A percentile compares a stretch with the other conserved stretches of the same genome.
phyloP scores from a whole-genome alignment of 2,329 filamentous ascomycete genomes.

The Scedosporium minutisporum region DNA sequence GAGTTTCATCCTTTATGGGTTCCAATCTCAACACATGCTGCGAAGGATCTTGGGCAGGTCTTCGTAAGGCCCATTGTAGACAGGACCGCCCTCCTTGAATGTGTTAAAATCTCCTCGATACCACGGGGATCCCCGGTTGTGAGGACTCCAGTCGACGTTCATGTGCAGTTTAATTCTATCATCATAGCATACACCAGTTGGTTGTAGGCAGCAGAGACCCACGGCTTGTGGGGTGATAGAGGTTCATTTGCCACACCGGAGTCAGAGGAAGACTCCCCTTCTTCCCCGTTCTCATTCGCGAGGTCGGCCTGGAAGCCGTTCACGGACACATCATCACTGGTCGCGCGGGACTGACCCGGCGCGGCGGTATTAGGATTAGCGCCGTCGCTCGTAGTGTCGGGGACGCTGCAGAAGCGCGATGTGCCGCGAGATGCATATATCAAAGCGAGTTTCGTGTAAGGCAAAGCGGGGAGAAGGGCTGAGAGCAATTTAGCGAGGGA shows the following conservation, averaged over 20 bases:
- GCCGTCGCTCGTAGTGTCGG: background rate
- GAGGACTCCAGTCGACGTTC: constrained; percentile 64
- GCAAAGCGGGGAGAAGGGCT: background rate
- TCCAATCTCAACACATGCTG: no score
- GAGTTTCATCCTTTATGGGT: no score
- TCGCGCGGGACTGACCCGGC: background rate
- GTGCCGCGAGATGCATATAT: background rate
- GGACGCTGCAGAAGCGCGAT: background rate
- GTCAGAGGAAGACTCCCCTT: constrained; percentile 13
- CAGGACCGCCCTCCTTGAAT: constrained; percentile 70
- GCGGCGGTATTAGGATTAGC: background rate
- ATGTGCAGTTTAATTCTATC: constrained; percentile 92
- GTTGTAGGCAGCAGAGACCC: constrained; percentile 38
- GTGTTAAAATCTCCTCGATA: constrained; percentile 85
- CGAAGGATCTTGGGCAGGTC: constrained; percentile 43
- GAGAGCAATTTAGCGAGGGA: background rate
- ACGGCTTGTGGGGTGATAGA: constrained; percentile 11
- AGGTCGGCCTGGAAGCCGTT: constrained; percentile 1
- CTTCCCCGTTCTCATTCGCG: constrained; percentile 17
- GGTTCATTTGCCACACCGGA: constrained; percentile 11
- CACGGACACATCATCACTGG: constrained; percentile 1
- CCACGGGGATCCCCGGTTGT: constrained; percentile 80
- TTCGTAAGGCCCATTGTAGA: constrained; percentile 51
- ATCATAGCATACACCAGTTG: constrained; percentile 81
- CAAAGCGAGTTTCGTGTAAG: background rate